Conservation (phyloP, 2,329 filamentous ascomycete species). For the Xylaria sp. region DNA sequence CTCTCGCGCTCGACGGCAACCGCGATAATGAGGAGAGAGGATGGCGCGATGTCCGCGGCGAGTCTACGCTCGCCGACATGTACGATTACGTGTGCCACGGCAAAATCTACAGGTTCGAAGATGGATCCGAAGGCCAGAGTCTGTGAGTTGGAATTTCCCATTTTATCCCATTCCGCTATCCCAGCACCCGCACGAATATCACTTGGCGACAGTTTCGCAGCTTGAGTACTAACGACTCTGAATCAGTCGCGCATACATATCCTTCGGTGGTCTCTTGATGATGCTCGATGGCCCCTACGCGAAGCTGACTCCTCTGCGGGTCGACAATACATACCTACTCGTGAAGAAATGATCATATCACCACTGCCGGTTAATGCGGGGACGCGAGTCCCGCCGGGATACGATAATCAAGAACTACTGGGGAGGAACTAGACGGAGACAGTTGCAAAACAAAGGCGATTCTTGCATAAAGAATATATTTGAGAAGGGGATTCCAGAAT, state of each 20-base stretch:
- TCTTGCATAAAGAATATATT: conserved; percentile 23
- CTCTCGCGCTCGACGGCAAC: conserved; percentile 71
- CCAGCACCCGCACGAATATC: neutral
- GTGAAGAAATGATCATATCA: conserved; percentile 79
- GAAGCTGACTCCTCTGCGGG: conserved; percentile 90
- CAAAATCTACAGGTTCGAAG: conserved; percentile 90
- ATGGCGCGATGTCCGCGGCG: conserved; percentile 80
- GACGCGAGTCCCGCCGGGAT: conserved; percentile 13
- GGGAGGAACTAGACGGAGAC: conserved; percentile 24
- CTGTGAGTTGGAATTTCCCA: conserved; percentile 71
- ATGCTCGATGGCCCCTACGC: conserved; percentile 94
- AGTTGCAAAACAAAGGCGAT: conserved; percentile 27
- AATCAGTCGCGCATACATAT: conserved; percentile 88
- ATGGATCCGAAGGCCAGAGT: conserved; percentile 79
- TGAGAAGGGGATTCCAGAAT: conserved; percentile 24
- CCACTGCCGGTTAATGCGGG: conserved; percentile 9
- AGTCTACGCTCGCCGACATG: conserved; percentile 76
- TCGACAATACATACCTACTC: conserved; percentile 93
- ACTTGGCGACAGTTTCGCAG: neutral
- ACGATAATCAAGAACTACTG: conserved; percentile 35
- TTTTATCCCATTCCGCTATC: conserved; percentile 7
- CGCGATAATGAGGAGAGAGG: conserved; percentile 59
- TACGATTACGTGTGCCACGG: conserved; percentile 91
- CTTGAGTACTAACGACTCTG: conserved; percentile 21
- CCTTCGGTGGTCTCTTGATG: conserved; percentile 91